A percentile compares a stretch with the other conserved stretches of the same genome.
These are phyloP conservation scores for Rhodotorula babjevae DNA, from an alignment of 768 basidiomycete genomes.

Conservation along the genomic window DNA sequence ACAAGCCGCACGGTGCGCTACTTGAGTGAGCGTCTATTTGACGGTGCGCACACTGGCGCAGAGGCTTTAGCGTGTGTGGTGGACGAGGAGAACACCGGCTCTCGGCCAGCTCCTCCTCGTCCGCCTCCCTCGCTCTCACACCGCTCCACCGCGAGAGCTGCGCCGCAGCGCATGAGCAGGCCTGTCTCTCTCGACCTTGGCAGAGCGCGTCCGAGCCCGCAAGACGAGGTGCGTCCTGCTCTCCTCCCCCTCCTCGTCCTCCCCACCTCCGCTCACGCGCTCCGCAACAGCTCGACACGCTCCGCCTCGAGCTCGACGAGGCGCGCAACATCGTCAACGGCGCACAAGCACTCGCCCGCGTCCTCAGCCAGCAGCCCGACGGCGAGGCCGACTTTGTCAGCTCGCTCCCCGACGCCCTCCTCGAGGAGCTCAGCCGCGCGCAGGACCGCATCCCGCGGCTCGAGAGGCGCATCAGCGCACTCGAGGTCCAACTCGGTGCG, in stretches of 20 bases:
- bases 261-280: constrained; percentile 1
- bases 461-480: constrained; percentile 28
- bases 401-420: background rate
- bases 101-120: too few species aligned
- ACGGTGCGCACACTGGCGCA: too few species aligned
- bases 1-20: too few species aligned
- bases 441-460: background rate
- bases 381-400: too few species aligned
- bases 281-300: background rate
- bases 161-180: background rate
- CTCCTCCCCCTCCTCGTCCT: background rate
- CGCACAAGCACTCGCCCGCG: background rate
- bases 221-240: background rate
- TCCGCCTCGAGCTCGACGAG: constrained; percentile 2
- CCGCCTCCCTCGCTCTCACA: too few species aligned
- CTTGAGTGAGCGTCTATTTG: too few species aligned
- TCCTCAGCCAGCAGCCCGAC: background rate
- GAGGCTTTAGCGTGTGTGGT: too few species aligned
- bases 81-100: too few species aligned
- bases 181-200: background rate
- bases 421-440: background rate
- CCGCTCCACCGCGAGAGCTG: background rate
- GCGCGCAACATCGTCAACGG: background rate
- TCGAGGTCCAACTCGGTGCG: constrained; percentile 58
- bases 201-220: background rate